Evolutionary conservation across 768 basidiomycete species (phyloP).

Genomic region (Cyclocybe aegerita): DNA sequence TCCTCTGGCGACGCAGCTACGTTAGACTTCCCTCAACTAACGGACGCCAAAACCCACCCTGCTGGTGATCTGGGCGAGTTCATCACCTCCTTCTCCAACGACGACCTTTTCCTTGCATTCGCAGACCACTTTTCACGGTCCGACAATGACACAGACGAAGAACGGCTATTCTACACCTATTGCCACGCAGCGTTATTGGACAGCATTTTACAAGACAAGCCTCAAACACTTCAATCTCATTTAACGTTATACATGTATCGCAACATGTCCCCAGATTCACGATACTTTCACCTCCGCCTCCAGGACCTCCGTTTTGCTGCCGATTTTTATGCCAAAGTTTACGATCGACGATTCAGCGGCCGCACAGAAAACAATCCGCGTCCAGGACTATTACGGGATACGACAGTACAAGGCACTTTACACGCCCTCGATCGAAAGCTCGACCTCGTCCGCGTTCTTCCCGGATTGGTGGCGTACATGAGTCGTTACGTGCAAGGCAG

Average conservation of each 20-base stretch:
- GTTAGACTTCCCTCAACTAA: slow-evolving; percentile 80
- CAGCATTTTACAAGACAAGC: slow-evolving; percentile 90
- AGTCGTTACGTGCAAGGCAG: slow-evolving; percentile 59
- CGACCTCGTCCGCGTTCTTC: slow-evolving; percentile 39
- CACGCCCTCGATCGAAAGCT: slow-evolving; percentile 62
- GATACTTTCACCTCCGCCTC: slow-evolving; percentile 64
- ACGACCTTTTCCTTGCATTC: slow-evolving; percentile 75
- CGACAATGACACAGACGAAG: slow-evolving; percentile 55
- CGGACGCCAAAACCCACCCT: slow-evolving; percentile 63
- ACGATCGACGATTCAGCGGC: slow-evolving; percentile 74
- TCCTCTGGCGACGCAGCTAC: slow-evolving; percentile 83
- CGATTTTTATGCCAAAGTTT: slow-evolving; percentile 77
- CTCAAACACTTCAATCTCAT: slow-evolving; percentile 72
- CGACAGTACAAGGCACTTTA: slow-evolving; percentile 64
- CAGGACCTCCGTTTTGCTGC: slow-evolving; percentile 74
- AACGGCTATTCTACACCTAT: slow-evolving; percentile 65
- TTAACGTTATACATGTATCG: slow-evolving; percentile 71
- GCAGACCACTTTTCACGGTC: slow-evolving; percentile 72
- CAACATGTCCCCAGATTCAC: slow-evolving; percentile 53
- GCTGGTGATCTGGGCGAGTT: slow-evolving; percentile 80
- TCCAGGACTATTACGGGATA: slow-evolving; percentile 70
- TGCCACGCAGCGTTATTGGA: slow-evolving; percentile 80
- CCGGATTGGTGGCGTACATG: slow-evolving; percentile 43
- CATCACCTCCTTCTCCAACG: slow-evolving; percentile 84
- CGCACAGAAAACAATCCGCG: slow-evolving; percentile 63